Percentiles rank a stretch among this genome's conserved stretches.
These are phyloP conservation scores for Pisolithus orientalis DNA, from an alignment of 768 basidiomycete genomes.

Conservation along the genomic window DNA sequence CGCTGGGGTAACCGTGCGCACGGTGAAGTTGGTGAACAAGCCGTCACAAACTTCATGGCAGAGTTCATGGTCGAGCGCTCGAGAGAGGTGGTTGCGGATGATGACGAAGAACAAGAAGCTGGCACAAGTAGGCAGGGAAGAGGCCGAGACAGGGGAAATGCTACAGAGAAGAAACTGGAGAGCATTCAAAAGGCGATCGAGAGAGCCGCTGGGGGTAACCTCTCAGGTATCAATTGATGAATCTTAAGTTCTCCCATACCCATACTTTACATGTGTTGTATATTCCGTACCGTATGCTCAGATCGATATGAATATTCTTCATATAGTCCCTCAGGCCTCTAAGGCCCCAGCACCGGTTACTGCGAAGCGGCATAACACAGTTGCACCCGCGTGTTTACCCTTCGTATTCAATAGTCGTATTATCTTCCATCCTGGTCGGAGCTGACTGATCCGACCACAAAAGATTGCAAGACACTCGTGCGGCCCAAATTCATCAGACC, in stretches of 20 bases:
- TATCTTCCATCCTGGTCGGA: conserved; percentile 44
- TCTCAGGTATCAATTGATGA: conserved; percentile 33
- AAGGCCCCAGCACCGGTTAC: not conserved
- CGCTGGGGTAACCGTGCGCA: conserved; percentile 80
- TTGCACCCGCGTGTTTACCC: conserved; percentile 35
- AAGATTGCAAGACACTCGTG: conserved; percentile 46
- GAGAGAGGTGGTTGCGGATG: conserved; percentile 22
- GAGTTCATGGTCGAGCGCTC: conserved; percentile 63
- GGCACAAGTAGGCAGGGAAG: conserved; percentile 9
- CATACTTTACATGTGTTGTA: not conserved
- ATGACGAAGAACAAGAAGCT: conserved; percentile 24
- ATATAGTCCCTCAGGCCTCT: not conserved
- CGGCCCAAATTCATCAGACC: conserved; percentile 36
- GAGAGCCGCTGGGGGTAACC: conserved; percentile 55
- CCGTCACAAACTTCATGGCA: conserved; percentile 67
- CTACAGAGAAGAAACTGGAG: conserved; percentile 33
- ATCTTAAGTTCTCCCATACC: not conserved
- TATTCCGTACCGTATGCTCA: not conserved
- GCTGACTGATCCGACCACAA: conserved; percentile 43
- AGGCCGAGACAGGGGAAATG: conserved; percentile 15
- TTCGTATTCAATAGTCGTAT: conserved; percentile 44
- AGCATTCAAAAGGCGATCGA: conserved; percentile 52
- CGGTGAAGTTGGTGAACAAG: conserved; percentile 77
- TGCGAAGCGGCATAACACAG: conserved; percentile 25
- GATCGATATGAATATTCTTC: no score